Evolutionary conservation across 2,329 filamentous ascomycete species (phyloP).

Genomic region (Arachnomyces sp.): DNA sequence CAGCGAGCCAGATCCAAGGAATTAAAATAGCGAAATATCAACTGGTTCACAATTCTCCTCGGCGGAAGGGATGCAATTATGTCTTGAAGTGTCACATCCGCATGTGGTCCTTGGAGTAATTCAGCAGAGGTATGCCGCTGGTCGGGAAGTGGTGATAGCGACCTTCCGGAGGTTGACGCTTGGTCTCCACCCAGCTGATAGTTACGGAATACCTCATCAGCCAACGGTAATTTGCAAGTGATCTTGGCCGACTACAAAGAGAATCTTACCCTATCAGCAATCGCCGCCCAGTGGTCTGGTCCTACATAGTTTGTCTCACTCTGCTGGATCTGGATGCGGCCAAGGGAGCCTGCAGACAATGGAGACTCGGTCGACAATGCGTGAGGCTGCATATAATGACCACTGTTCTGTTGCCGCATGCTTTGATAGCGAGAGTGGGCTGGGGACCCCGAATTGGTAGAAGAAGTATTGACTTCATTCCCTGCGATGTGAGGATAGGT

Average conservation of each 20-base stretch:
- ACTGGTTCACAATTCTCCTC: conserved; percentile 16
- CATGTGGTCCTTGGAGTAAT: conserved; percentile 1
- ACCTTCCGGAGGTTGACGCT: not conserved
- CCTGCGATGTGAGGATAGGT: no score
- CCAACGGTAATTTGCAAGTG: conserved; percentile 8
- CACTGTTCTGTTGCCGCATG: no score
- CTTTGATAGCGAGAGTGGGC: no score
- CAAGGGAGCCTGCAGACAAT: conserved; percentile 10
- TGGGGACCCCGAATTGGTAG: conserved; percentile 34
- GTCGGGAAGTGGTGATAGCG: not conserved
- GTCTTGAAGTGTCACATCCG: conserved; percentile 12
- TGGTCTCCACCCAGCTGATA: not conserved
- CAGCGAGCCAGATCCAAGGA: conserved; percentile 21
- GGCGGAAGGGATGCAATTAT: conserved; percentile 20
- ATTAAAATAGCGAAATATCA: conserved; percentile 27
- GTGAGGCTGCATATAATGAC: no score
- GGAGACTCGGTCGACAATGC: conserved; percentile 28
- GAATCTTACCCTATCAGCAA: conserved; percentile 21
- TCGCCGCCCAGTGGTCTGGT: conserved; percentile 22
- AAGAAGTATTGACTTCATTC: conserved; percentile 37
- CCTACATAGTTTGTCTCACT: conserved; percentile 16
- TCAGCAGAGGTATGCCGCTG: conserved; percentile 1
- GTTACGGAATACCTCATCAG: not conserved
- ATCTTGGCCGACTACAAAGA: conserved; percentile 17
- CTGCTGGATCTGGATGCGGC: conserved; percentile 10